phyloP scores from a whole-genome alignment of 805 yeast species.

The Pichia paraexigua region DNA sequence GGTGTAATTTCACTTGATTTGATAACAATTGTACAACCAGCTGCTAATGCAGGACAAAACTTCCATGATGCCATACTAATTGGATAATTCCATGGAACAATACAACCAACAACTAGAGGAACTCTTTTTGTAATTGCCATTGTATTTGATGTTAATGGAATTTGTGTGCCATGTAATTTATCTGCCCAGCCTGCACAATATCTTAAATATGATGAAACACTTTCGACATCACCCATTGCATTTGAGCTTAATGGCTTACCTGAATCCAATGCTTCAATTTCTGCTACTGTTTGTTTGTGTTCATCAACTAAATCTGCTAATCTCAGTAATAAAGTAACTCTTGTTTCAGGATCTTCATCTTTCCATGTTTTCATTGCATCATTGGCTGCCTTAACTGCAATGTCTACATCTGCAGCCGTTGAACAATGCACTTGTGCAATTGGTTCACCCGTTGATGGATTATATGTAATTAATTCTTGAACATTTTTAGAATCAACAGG shows the following conservation, averaged over 20 bases:
- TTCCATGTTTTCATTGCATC: slow-evolving; percentile 41
- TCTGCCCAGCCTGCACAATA: slow-evolving; percentile 62
- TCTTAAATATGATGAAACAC: slow-evolving; percentile 37
- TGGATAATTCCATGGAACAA: slow-evolving; percentile 71
- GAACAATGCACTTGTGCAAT: slow-evolving; percentile 43
- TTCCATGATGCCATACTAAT: slow-evolving; percentile 73
- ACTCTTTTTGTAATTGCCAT: slow-evolving; percentile 65
- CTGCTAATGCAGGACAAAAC: slow-evolving; percentile 74
- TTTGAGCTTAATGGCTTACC: slow-evolving; percentile 45
- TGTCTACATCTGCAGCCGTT: slow-evolving; percentile 38
- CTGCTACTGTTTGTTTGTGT: slow-evolving; percentile 40
- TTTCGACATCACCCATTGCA: slow-evolving; percentile 42
- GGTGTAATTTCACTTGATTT: slow-evolving; percentile 77
- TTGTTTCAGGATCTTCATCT: slow-evolving; percentile 33
- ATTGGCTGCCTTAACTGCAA: slow-evolving; percentile 44
- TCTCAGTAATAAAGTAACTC: slow-evolving; percentile 34
- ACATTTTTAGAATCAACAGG: slow-evolving; percentile 21
- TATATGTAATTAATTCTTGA: slow-evolving; percentile 33
- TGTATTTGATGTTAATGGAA: slow-evolving; percentile 33
- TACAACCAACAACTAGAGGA: slow-evolving; percentile 59
- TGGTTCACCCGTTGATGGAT: slow-evolving; percentile 43
- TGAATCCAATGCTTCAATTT: slow-evolving; percentile 47
- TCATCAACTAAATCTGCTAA: slow-evolving; percentile 45
- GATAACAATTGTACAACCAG: slow-evolving; percentile 66
- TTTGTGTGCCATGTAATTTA: slow-evolving; percentile 39